Evolutionary conservation across 1,284 basidiomycete genomes (phyloP).

Genomic region (Apiotrichum gamsii): DNA sequence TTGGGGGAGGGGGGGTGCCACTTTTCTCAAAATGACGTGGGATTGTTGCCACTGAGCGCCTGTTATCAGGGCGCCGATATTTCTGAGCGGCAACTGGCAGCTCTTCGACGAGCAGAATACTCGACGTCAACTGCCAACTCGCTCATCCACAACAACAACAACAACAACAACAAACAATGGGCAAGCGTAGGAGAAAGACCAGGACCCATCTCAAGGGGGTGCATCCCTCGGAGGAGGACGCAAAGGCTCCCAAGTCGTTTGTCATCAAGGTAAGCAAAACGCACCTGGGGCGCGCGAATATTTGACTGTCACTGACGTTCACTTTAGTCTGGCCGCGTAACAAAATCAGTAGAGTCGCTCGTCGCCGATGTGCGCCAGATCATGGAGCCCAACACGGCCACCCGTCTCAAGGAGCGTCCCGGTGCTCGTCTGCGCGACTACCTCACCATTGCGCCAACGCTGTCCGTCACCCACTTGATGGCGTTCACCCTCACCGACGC

Average conservation of each 20-base stretch:
- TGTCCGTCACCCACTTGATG: conserved; percentile 88
- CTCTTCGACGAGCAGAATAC: neutral
- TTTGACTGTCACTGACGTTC: neutral
- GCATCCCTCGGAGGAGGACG: conserved; percentile 39
- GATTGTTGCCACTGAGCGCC: no score
- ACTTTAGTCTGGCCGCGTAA: conserved; percentile 71
- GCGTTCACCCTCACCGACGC: conserved; percentile 82
- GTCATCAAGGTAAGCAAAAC: conserved; percentile 64
- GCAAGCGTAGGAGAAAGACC: conserved; percentile 66
- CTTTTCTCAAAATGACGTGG: neutral
- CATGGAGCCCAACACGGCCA: conserved; percentile 98
- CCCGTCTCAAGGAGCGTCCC: conserved; percentile 77
- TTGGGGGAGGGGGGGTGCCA: neutral
- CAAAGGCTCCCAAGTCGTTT: conserved; percentile 54
- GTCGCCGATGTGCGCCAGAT: conserved; percentile 88
- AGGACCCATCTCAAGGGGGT: conserved; percentile 73
- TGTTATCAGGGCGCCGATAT: no score
- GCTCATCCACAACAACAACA: neutral
- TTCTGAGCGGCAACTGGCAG: neutral
- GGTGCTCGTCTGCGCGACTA: conserved; percentile 94
- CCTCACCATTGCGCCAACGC: conserved; percentile 80
- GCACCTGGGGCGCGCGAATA: neutral
- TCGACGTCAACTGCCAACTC: neutral
- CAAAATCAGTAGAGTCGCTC: conserved; percentile 75
- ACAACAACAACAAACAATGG: conserved; percentile 53